Base-by-base conservation (phyloP, 805 yeast species). In the Nakazawaea wyomingensis region DNA sequence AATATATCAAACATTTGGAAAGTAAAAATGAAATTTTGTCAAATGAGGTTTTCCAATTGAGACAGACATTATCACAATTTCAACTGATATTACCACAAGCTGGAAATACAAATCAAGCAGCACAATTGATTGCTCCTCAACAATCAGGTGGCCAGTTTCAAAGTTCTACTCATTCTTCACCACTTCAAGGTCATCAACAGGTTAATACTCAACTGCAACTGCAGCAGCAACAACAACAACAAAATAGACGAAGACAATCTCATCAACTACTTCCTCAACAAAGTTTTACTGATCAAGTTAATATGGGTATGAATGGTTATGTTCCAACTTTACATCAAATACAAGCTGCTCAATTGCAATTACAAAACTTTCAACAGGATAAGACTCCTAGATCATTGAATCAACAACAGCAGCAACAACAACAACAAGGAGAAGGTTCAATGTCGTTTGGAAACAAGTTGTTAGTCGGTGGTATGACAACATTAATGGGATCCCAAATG, bases 1-100 rank as follows among this genome's bases (percentile, higher is more conserved):
- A 85, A 61, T 86, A 86, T 59, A 85, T 85, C 54, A 69, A 72
- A 54, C 88, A 84, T 57, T 64, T 85, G 49, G 89, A 85, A 58
- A 57, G 63, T 43, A 76, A 80, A 48, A 84, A 83, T 52, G 58
- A 60, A 3, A 58, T 64, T 28, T 63, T 85, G 52, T 56, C 57
- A 41, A 58, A 66, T 48, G 88, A 85, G 57, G 66, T 80, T 43
- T 65, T 70, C 31, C 73, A 73, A 41, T 61, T 83, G 39, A 55
- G 67, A 34, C 38, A 54, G 6, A 39, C 50, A 17, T 17, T 55
- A 18, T n/a, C 43, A 5, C 49, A 42, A 31, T 37, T 44, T 17
- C 51, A 47, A 17, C 51, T 44, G 21, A 28, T 44, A 36, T 31
- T 44, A 14, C 43, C 46, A 11, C 37, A 29, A 29, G 21, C 14